Evolutionary conservation across 805 yeast species (phyloP).

Genomic region (Ogataea haglerorum): DNA sequence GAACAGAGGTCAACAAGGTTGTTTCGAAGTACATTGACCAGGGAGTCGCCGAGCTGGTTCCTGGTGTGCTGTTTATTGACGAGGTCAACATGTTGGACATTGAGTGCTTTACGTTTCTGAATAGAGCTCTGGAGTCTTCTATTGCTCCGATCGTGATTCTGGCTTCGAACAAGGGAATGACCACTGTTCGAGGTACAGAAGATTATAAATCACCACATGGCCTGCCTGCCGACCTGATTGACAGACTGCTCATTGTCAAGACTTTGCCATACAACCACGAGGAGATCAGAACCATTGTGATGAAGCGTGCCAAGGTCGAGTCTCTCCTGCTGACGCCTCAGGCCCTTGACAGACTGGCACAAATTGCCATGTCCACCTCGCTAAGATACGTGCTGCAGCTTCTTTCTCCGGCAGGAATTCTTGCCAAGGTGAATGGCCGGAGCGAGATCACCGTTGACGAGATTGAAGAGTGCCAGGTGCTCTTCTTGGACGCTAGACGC

Average conservation of each 20-base stretch:
- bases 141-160: conserved; percentile 95
- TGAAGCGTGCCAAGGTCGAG: conserved; percentile 91
- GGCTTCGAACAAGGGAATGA: conserved; percentile 96
- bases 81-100: conserved; percentile 98
- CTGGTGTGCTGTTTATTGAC: conserved; percentile 96
- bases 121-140: conserved; percentile 94
- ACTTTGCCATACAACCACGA: conserved; percentile 74
- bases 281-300: conserved; percentile 80
- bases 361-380: conserved; percentile 86
- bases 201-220: conserved; percentile 92
- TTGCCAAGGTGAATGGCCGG: conserved; percentile 74
- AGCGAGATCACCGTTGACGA: conserved; percentile 65
- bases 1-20: conserved; percentile 94
- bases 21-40: conserved; percentile 99
- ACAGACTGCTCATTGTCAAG: conserved; percentile 88
- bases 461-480: conserved; percentile 78
- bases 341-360: conserved; percentile 82
- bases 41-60: conserved; percentile 96
- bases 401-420: conserved; percentile 84
- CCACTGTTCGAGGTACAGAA: conserved; percentile 90
- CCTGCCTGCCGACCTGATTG: conserved; percentile 91
- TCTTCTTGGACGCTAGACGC: conserved; percentile 86
- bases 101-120: conserved; percentile 92
- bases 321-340: conserved; percentile 81
- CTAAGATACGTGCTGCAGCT: conserved; percentile 90